Conservation (phyloP, 1,284 basidiomycete genomes). For the Coniophora puteana region DNA sequence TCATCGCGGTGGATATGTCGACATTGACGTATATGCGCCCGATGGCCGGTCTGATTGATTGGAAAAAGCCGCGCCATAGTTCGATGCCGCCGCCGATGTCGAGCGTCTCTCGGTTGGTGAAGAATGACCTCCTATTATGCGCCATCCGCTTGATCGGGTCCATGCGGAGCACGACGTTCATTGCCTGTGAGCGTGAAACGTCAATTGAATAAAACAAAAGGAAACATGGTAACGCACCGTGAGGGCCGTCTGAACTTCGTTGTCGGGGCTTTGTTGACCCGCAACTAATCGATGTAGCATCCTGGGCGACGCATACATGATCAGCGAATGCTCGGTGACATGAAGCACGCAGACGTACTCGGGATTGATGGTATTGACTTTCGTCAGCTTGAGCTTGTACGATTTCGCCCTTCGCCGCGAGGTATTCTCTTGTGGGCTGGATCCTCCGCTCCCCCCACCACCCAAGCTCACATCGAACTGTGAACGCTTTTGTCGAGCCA, state of each 20-base stretch:
- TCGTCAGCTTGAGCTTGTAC: constrained; percentile 60
- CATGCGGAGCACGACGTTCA: constrained; percentile 77
- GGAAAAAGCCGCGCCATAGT: constrained; percentile 75
- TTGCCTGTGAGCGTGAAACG: constrained; percentile 41
- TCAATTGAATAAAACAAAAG: constrained; percentile 2
- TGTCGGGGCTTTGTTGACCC: constrained; percentile 68
- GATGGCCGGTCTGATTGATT: constrained; percentile 68
- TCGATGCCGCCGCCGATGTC: constrained; percentile 65
- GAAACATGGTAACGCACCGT: constrained; percentile 41
- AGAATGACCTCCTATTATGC: constrained; percentile 75
- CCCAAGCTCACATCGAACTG: constrained; percentile 63
- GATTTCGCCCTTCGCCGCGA: constrained; percentile 46
- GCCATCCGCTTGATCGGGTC: constrained; percentile 66
- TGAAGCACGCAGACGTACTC: constrained; percentile 41
- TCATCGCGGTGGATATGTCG: constrained; percentile 72
- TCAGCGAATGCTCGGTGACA: constrained; percentile 3
- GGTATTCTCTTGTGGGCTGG: constrained; percentile 29
- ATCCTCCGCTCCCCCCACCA: constrained; percentile 32
- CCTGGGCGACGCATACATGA: constrained; percentile 32
- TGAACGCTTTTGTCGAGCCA: constrained; percentile 3
- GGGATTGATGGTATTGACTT: constrained; percentile 72
- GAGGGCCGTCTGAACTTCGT: constrained; percentile 66
- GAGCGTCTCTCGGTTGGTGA: constrained; percentile 59
- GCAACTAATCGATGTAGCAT: constrained; percentile 61
- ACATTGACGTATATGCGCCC: constrained; percentile 71